phyloP scores from a whole-genome alignment of 176 grass and related monocot species.

The Tillandsia leiboldiana region DNA sequence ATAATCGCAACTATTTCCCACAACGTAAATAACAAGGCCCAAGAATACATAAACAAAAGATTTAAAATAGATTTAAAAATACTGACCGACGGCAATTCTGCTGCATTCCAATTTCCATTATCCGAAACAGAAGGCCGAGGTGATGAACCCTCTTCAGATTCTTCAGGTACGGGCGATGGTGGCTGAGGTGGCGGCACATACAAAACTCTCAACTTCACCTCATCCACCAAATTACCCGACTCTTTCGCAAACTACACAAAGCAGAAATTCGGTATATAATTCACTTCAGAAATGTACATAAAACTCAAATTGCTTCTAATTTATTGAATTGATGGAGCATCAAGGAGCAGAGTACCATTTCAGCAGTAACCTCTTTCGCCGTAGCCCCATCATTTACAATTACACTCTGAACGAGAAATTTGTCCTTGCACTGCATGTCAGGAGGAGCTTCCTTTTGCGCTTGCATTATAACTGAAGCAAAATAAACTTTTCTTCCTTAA shows the following conservation, averaged over 20 bases:
- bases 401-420: slow-evolving; percentile 84
- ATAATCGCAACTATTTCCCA: slow-evolving; percentile 5
- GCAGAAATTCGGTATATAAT: not conserved
- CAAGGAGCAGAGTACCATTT: slow-evolving; percentile 49
- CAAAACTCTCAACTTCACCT: slow-evolving; percentile 73
- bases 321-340: slow-evolving; percentile 10
- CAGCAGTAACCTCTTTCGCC: slow-evolving; percentile 49
- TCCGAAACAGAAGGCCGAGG: slow-evolving; percentile 52
- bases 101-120: slow-evolving; percentile 36
- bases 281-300: not conserved
- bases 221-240: slow-evolving; percentile 68
- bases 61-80: not conserved
- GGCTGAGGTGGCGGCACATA: slow-evolving; percentile 62
- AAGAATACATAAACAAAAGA: slow-evolving; percentile 6
- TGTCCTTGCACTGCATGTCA: slow-evolving; percentile 89
- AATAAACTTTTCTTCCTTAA: not conserved
- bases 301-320: not conserved
- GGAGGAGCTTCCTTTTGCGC: slow-evolving; percentile 50
- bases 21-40: slow-evolving; percentile 1
- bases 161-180: slow-evolving; percentile 62
- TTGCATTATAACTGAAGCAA: slow-evolving; percentile 74
- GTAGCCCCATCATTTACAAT: slow-evolving; percentile 28
- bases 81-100: slow-evolving; percentile 23
- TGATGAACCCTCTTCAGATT: slow-evolving; percentile 61
- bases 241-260: slow-evolving; percentile 64